Evolutionary conservation across 345 rosid species (phyloP), one percentile per base, ranked within the genome.

Genomic region (Eucalyptus cloeziana): DNA sequence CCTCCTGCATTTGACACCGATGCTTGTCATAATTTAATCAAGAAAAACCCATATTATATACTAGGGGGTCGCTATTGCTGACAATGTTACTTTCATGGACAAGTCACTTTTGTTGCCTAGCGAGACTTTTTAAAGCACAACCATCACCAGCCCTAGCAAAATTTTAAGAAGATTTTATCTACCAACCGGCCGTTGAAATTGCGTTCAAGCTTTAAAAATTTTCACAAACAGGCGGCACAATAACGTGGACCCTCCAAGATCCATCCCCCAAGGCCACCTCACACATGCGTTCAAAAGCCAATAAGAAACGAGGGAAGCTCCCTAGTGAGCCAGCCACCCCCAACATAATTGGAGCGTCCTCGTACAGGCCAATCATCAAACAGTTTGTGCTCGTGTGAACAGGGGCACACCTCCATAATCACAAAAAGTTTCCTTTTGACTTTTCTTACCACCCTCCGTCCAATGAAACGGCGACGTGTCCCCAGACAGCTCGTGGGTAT

Each of bases 151-250:
- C 25, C 40, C 85, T 25, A 85, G 37, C 50, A 86, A 79, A 71
- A 86, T 49, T 85, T 62, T 86, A 44, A 69, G 83, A 47, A 89
- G 81, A 49, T 49, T 79, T 71, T 27, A 90, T 89, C 89, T 40
- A 89, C 91, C 93, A 87, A 90, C 92, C 56, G 85, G 87, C 50
- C 21, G 91, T 90, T 88, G 93, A 92, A 92, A 87, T 90, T 85
- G 67, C 89, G 40, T 37, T 85, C 87, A 91, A 86, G 44, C 64
- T 52, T 40, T 81, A 22, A 6, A 33, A 86, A 13, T 16, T 86
- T 25, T 86, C 49, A 22, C 86, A 86, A 33, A 58, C 80, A 49
- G 86, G 87, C 43, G 27, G 45, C 47, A 37, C 2, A 19, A 19
- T 76, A 76, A 3, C 47, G 83, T 21, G 47, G 83, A 37, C 83